Evolutionary conservation across 768 basidiomycete genomes (phyloP).

Genomic region (Amanita molliuscula): DNA sequence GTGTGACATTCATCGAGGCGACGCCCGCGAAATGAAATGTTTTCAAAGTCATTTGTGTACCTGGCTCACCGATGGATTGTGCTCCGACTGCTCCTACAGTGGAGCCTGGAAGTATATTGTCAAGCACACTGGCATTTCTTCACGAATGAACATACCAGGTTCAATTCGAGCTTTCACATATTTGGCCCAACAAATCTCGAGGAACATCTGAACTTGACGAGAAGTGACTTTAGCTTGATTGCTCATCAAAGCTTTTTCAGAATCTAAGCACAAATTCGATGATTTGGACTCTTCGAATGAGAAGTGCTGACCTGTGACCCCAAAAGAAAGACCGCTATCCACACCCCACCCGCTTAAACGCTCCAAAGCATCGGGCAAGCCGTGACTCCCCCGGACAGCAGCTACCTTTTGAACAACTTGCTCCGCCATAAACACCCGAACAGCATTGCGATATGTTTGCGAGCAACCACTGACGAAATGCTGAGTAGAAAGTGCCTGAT

Average conservation of each 20-base stretch:
- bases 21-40: slow-evolving; percentile 99
- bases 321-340: slow-evolving; percentile 65
- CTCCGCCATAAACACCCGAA: slow-evolving; percentile 61
- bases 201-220: slow-evolving; percentile 66
- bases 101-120: slow-evolving; percentile 45
- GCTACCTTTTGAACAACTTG: slow-evolving; percentile 60
- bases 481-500: slow-evolving; percentile 44
- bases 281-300: slow-evolving; percentile 2
- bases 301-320: slow-evolving; percentile 46
- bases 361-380: slow-evolving; percentile 78
- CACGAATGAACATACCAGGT: slow-evolving; percentile 46
- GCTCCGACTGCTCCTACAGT: slow-evolving; percentile 98
- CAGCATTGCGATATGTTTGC: slow-evolving; percentile 53
- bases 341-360: slow-evolving; percentile 68
- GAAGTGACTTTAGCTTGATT: slow-evolving; percentile 87
- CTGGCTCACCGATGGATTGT: slow-evolving; percentile 98
- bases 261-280: slow-evolving; percentile 26
- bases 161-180: slow-evolving; percentile 96
- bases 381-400: slow-evolving; percentile 54
- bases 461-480: slow-evolving; percentile 67
- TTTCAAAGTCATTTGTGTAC: slow-evolving; percentile 99
- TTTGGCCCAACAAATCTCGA: slow-evolving; percentile 82
- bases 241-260: slow-evolving; percentile 69
- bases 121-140: background rate
- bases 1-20: slow-evolving; percentile 98